phyloP scores from a whole-genome alignment of 306 rosid species.

The Crotalaria pallida region DNA sequence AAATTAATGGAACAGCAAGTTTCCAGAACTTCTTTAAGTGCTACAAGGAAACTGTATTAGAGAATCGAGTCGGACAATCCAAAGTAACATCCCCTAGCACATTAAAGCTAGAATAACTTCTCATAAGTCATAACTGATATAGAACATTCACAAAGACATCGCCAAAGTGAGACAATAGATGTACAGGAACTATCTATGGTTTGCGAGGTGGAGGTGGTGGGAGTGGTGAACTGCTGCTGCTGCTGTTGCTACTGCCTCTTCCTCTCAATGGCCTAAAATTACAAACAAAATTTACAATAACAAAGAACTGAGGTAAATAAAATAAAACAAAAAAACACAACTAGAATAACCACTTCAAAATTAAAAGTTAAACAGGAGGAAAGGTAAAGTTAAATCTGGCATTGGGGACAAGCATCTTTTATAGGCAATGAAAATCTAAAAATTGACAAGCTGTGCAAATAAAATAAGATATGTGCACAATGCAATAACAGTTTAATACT shows the following conservation, averaged over 20 bases:
- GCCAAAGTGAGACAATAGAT: not conserved
- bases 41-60: not conserved
- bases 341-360: not conserved
- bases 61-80: not conserved
- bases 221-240: slow-evolving; percentile 84
- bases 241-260: slow-evolving; percentile 84
- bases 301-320: not conserved
- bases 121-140: slow-evolving; percentile 4
- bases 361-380: not conserved
- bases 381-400: not conserved
- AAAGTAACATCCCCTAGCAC: slow-evolving; percentile 10
- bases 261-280: slow-evolving; percentile 73
- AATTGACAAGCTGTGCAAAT: no score
- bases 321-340: not conserved
- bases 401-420: not conserved
- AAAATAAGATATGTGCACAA: not conserved
- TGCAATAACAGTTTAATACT: not conserved
- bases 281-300: not conserved
- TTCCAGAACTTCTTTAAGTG: not conserved
- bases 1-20: not conserved
- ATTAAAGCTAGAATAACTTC: slow-evolving; percentile 6
- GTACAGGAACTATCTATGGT: slow-evolving; percentile 37
- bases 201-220: slow-evolving; percentile 50
- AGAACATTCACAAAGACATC: slow-evolving; percentile 22
- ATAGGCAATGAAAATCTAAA: not conserved